Percentiles rank a stretch among this genome's conserved stretches.
Conservation (phyloP, 805 yeast genomes). For the Candida schatavii region DNA sequence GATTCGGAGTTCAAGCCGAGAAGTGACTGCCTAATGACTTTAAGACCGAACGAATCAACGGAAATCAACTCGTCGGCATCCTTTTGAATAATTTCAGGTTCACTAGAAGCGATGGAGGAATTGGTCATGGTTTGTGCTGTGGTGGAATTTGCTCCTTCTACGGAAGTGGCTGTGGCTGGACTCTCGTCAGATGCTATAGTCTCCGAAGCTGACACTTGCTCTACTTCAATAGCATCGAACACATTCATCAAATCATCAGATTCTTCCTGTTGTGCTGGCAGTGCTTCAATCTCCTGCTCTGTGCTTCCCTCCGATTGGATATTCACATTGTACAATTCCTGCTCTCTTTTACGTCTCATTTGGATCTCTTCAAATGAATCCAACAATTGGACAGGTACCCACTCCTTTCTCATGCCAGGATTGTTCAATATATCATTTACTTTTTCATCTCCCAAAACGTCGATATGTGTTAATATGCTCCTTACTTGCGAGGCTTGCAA, state of each 20-base stretch:
- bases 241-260: neutral
- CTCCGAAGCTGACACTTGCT: neutral
- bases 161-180: neutral
- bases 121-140: neutral
- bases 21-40: constrained; percentile 73
- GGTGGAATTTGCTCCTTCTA: neutral
- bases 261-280: constrained; percentile 5
- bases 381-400: constrained; percentile 33
- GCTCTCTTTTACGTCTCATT: constrained; percentile 4
- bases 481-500: constrained; percentile 11
- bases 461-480: constrained; percentile 46
- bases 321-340: constrained; percentile 11
- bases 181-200: neutral
- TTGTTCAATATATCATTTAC: constrained; percentile 26
- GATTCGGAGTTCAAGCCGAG: constrained; percentile 37
- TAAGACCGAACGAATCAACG: constrained; percentile 75
- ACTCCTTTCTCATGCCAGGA: constrained; percentile 20
- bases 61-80: constrained; percentile 54
- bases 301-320: neutral
- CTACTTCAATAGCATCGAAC: neutral
- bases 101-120: neutral
- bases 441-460: constrained; percentile 51
- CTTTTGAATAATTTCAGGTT: constrained; percentile 43
- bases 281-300: constrained; percentile 13
- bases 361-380: constrained; percentile 20